phyloP scores from a whole-genome alignment of 257 asterid species.

The Fraxinus anomala region DNA sequence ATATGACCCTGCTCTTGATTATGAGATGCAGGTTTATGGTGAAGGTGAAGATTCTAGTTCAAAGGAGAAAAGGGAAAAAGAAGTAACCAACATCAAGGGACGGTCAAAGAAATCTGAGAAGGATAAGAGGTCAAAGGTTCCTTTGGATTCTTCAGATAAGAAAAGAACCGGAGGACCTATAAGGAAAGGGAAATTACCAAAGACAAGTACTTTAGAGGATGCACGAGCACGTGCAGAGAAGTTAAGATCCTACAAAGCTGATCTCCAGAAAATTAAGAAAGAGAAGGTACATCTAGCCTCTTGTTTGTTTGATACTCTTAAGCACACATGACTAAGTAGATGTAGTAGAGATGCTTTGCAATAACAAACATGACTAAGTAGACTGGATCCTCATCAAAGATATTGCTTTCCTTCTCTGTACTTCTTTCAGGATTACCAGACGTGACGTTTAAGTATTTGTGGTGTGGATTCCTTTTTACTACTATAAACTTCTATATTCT shows the following conservation, averaged over 20 bases:
- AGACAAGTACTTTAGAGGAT: constrained; percentile 74
- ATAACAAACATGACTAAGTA: not conserved
- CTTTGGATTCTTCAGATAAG: constrained; percentile 50
- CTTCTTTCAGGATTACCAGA: constrained; percentile 10
- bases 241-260: constrained; percentile 88
- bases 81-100: constrained; percentile 41
- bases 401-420: constrained; percentile 9
- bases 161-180: constrained; percentile 75
- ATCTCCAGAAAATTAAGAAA: constrained; percentile 81
- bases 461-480: not conserved
- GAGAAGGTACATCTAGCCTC: constrained; percentile 59
- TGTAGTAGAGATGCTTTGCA: not conserved
- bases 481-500: constrained; percentile 19
- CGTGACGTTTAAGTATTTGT: not conserved
- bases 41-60: constrained; percentile 32
- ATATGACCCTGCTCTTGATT: constrained; percentile 70
- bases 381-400: not conserved
- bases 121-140: constrained; percentile 56
- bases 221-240: constrained; percentile 95
- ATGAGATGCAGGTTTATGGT: constrained; percentile 72
- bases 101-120: constrained; percentile 56
- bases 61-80: constrained; percentile 45
- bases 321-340: not conserved
- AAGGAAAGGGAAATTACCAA: constrained; percentile 68
- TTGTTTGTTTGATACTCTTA: not conserved